Evolutionary conservation across 2,329 filamentous ascomycete genomes (phyloP).

Genomic region (Penicillium sp.): DNA sequence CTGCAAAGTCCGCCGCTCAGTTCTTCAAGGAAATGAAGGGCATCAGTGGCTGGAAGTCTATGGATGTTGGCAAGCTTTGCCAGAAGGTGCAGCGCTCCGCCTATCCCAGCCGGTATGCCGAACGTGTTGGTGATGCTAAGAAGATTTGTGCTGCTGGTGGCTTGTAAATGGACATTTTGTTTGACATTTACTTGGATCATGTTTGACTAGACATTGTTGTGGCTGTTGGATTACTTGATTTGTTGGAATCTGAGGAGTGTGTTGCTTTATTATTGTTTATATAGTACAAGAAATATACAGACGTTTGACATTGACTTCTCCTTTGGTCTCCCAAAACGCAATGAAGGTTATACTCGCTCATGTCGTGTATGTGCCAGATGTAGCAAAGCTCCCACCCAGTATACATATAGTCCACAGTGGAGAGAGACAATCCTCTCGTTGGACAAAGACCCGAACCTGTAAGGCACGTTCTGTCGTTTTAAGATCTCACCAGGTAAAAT

Average conservation of each 20-base stretch:
- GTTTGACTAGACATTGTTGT: background rate
- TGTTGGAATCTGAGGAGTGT: background rate
- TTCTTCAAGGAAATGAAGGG: constrained; percentile 21
- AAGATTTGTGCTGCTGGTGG: constrained; percentile 17
- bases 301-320: background rate
- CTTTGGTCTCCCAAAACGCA: too few relatives aligned
- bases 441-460: too few relatives aligned
- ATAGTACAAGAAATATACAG: background rate
- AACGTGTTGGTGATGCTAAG: constrained; percentile 13
- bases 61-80: constrained; percentile 21
- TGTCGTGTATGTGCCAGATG: background rate
- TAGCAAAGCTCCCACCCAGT: too few relatives aligned
- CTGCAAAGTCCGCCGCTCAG: constrained; percentile 18
- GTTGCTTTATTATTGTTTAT: background rate
- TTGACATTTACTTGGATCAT: too few relatives aligned
- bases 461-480: background rate
- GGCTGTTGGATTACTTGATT: background rate
- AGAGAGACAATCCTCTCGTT: too few relatives aligned
- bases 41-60: constrained; percentile 20
- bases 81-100: constrained; percentile 25
- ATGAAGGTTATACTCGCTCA: too few relatives aligned
- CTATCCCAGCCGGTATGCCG: constrained; percentile 12
- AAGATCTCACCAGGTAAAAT: background rate
- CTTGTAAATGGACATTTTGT: constrained; percentile 1
- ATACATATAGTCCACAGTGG: too few relatives aligned